Base-by-base conservation (phyloP, 2,329 filamentous ascomycete genomes). In the Penicillium hordei region DNA sequence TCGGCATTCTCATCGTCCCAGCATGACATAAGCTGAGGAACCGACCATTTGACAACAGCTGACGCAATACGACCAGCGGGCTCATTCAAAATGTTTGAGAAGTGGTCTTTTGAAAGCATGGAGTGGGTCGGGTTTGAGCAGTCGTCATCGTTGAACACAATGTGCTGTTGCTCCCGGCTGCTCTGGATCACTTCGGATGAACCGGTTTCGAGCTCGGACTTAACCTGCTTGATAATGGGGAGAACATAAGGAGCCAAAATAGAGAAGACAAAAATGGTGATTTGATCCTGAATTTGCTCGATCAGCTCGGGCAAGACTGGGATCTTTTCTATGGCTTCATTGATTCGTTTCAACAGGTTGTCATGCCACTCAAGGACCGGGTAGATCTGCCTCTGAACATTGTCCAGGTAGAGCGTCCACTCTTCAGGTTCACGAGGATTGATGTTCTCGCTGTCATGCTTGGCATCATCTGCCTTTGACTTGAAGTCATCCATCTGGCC, bases 91-190 rank as follows among this genome's bases (percentile, higher is more conserved):
- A 93, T 81, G 70, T 95, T 95, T 62, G 89, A 90, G 75, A 97
- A 97, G 76, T 97, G 93, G 69, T 97, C 93, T 79, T 97, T 97
- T 58, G 91, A 92, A 52, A 97, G 80, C 93, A 96, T 96, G 21
- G 91, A 95, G 78, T 97, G 93, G 1, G 93, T 97, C 0, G 93
- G 93, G 69, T 97, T 89, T 21, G 86, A 86, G 61, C 80, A 89
- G 51, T 83, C 61, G 69, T 95, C 88, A 64, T 97, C 87, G 44
- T 89, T 77, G 75, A 96, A 97, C 49, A 97, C 91, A 65, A 95
- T 83, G 68, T 89, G 86, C 77, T 96, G 92, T 79, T 96, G 89
- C 52, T 88, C 85, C 73, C 88, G 83, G 72, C 90, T 93, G 78
- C 88, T 92, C 68, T 90, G 82, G 63, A 97, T 96, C 68, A 97